A percentile compares a stretch with the other conserved stretches of the same genome.
phyloP scores from a whole-genome alignment of 2,329 filamentous ascomycete species.

The Alternaria alternata region DNA sequence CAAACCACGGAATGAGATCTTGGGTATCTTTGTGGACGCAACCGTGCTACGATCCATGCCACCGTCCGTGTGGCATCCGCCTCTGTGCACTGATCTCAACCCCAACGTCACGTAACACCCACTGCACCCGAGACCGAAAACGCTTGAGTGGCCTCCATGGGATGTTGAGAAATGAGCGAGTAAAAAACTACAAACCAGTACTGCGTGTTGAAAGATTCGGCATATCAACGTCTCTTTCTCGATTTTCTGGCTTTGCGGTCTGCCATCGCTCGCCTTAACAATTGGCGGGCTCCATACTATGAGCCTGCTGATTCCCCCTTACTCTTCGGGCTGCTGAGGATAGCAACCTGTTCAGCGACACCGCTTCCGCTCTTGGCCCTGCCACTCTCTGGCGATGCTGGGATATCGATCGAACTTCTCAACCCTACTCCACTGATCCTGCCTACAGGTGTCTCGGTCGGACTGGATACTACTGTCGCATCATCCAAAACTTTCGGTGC shows the following conservation, averaged over 20 bases:
- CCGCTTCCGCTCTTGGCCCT: slow-evolving; percentile 36
- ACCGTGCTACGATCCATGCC: slow-evolving; percentile 13
- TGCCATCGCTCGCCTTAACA: neutral
- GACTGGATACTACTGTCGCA: slow-evolving; percentile 25
- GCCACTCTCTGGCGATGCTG: slow-evolving; percentile 24
- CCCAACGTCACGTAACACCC: slow-evolving; percentile 16
- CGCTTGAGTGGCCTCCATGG: neutral
- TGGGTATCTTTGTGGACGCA: slow-evolving; percentile 22
- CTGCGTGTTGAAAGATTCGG: neutral
- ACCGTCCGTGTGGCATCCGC: slow-evolving; percentile 12
- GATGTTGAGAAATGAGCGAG: neutral
- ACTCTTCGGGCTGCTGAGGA: slow-evolving; percentile 34
- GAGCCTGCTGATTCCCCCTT: slow-evolving; percentile 7
- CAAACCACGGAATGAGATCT: slow-evolving; percentile 22
- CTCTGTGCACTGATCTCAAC: slow-evolving; percentile 18
- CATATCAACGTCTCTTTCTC: neutral
- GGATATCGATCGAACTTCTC: slow-evolving; percentile 43
- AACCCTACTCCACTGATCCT: slow-evolving; percentile 41
- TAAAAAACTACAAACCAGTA: neutral
- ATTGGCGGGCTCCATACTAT: slow-evolving; percentile 1
- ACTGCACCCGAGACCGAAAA: slow-evolving; percentile 11
- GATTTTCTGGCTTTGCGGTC: neutral
- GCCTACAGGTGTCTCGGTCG: slow-evolving; percentile 31
- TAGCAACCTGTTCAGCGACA: slow-evolving; percentile 45
- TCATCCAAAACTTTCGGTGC: slow-evolving; percentile 21